phyloP scores from a whole-genome alignment of 805 yeast genomes.

The Nakazawaea wickerhamii region DNA sequence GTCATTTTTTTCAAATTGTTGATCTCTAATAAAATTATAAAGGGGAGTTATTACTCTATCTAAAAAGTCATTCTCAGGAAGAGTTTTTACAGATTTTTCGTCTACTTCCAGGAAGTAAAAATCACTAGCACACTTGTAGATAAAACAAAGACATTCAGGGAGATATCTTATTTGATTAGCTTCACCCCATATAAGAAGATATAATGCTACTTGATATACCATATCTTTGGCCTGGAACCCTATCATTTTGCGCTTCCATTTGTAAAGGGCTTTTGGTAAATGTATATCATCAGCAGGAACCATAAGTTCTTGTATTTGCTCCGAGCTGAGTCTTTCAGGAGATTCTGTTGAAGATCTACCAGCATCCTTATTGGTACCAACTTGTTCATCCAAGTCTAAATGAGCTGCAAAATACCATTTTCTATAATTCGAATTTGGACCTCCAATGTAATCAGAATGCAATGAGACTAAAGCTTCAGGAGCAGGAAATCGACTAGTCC shows the following conservation, averaged over 20 bases:
- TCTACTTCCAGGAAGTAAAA: constrained; percentile 35
- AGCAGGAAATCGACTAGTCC: constrained; percentile 76
- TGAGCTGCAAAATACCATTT: constrained; percentile 93
- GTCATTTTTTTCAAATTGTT: constrained; percentile 47
- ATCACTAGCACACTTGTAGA: constrained; percentile 52
- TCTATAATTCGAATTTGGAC: constrained; percentile 77
- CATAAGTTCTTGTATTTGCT: constrained; percentile 34
- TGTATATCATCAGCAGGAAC: constrained; percentile 29
- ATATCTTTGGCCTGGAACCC: constrained; percentile 48
- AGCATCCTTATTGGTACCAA: constrained; percentile 45
- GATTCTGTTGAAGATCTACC: not conserved
- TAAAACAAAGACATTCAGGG: constrained; percentile 48
- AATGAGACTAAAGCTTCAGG: constrained; percentile 64
- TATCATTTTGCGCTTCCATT: constrained; percentile 69
- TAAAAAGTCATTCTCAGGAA: constrained; percentile 27
- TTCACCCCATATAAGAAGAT: constrained; percentile 69
- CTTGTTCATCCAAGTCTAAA: constrained; percentile 65
- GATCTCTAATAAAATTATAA: constrained; percentile 58
- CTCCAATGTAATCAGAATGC: constrained; percentile 92
- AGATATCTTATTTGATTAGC: constrained; percentile 57
- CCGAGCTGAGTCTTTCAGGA: constrained; percentile 42
- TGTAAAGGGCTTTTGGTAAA: constrained; percentile 73
- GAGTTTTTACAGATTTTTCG: constrained; percentile 26
- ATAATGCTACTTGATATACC: constrained; percentile 59
- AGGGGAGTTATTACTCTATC: constrained; percentile 40